Base-by-base conservation (phyloP, 495 filamentous ascomycete genomes). In the Parmelia sp. region DNA sequence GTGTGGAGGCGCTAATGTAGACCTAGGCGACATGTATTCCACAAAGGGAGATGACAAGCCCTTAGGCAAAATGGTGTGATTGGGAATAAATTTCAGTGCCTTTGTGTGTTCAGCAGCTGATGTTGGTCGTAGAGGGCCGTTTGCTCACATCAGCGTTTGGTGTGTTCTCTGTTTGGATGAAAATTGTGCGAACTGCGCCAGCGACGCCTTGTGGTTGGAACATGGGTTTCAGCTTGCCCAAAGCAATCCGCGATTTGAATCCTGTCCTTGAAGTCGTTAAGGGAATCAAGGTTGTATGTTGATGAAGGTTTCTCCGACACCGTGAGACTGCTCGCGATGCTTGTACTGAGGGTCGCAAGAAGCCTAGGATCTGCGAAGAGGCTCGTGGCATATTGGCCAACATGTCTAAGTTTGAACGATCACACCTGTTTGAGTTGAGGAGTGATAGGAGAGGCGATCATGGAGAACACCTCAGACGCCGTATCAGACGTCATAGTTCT, bases 81-180 rank as follows among this genome's bases (percentile, higher is more conserved):
- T 95, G 21, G 94, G 94, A 21, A 96, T 83, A 75, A 98, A 98
- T 79, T 98, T 97, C 63, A 98, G 83, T 7, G 86, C 85, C 84
- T 87, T 65, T 3, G 27, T 58, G 47, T 9, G 25, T 39, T 45
- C 40, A 65, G 56, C 40, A 49, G 31, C 39, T 60, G 60, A 23
- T 35, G 29, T 27, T 27, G 29, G n/a, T 58, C 40, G 23, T 57
- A 11, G 39, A 39, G 63, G 39, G 23, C 59, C 35, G 66, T 40
- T 14, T 49, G 75, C 81, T 73, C 75, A 87, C 93, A 79, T 96
- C 90, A 2, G 84, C 79, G 75, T 97, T 97, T 19, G 94, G 95
- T 12, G 95, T 98, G 57, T 79, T 83, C 64, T 96, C 94, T 2
- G 94, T 98, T 78, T 97, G 94, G 68, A 98, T 98, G 79, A 97